Conservation (phyloP, 805 yeast genomes). For the Metschnikowia continentalis region DNA sequence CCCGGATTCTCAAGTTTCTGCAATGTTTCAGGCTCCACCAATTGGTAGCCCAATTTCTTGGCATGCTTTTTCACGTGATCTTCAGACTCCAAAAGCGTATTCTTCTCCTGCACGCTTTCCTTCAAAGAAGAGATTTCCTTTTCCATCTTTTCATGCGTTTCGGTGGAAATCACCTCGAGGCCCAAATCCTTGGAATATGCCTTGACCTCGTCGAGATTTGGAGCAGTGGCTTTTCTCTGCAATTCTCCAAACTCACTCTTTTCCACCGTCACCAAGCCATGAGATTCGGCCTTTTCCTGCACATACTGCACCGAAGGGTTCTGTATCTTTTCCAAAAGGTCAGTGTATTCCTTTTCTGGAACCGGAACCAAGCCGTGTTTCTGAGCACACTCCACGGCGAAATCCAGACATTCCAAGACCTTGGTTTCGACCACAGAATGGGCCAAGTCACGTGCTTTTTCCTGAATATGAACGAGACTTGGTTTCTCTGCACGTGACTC, state of each 20-base stretch:
- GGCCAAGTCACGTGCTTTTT: conserved; percentile 4
- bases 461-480: conserved; percentile 1
- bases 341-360: conserved; percentile 9
- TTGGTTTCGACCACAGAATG: neutral
- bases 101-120: neutral
- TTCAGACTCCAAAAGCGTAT: conserved; percentile 11
- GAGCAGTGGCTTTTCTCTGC: conserved; percentile 14
- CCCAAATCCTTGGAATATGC: neutral
- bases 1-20: conserved; percentile 12
- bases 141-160: conserved; percentile 13
- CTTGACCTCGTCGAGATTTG: conserved; percentile 5
- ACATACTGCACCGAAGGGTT: conserved; percentile 6
- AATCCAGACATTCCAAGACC: conserved; percentile 4
- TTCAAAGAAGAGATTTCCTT: neutral
- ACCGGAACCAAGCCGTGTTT: conserved; percentile 10
- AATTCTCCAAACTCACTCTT: conserved; percentile 5
- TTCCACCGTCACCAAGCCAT: conserved; percentile 6
- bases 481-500: conserved; percentile 6
- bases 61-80: conserved; percentile 4
- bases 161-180: neutral
- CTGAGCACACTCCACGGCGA: conserved; percentile 5
- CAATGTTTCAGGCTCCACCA: conserved; percentile 5
- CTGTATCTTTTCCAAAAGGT: conserved; percentile 2
- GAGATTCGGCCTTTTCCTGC: neutral
- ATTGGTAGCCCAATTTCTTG: neutral